Conservation (phyloP, 1,284 basidiomycete genomes). For the Filobasidium uniguttulatum region DNA sequence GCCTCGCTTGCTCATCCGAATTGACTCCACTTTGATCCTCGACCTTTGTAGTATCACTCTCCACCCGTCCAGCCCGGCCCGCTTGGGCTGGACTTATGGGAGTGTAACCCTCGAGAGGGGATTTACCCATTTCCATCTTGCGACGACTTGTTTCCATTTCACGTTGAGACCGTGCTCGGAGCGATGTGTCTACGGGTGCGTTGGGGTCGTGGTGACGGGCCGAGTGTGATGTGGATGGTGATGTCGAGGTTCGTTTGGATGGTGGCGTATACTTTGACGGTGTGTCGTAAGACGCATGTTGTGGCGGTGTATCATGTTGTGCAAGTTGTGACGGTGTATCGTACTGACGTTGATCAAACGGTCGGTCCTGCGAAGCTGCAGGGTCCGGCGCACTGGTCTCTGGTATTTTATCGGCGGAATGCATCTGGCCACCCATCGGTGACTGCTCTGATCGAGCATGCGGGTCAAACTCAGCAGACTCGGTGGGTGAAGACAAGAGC, state of each 20-base stretch:
- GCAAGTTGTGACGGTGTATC: not conserved
- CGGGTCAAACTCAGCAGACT: not conserved
- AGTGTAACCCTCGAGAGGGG: slow-evolving; percentile 6
- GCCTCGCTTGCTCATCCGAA: slow-evolving; percentile 2
- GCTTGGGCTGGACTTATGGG: slow-evolving; percentile 6
- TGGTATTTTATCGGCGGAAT: no score
- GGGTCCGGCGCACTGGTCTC: no score
- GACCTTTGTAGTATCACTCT: slow-evolving; percentile 9
- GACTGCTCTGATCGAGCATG: no score
- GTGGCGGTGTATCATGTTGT: slow-evolving; percentile 1
- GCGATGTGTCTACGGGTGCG: slow-evolving; percentile 5
- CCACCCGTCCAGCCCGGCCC: slow-evolving; percentile 7
- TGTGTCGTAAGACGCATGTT: not conserved
- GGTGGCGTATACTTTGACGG: slow-evolving; percentile 1
- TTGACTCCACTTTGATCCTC: slow-evolving; percentile 10
- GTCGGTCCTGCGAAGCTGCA: no score
- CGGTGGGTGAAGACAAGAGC: slow-evolving; percentile 5
- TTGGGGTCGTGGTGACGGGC: slow-evolving; percentile 5
- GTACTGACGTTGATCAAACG: no score
- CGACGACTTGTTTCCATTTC: slow-evolving; percentile 8
- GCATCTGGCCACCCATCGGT: no score
- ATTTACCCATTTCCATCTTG: slow-evolving; percentile 10
- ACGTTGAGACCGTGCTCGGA: slow-evolving; percentile 7
- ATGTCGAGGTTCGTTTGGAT: not conserved
- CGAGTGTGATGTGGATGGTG: not conserved